Conservation (phyloP, 345 rosid genomes). For the Euphorbia lathyris region DNA sequence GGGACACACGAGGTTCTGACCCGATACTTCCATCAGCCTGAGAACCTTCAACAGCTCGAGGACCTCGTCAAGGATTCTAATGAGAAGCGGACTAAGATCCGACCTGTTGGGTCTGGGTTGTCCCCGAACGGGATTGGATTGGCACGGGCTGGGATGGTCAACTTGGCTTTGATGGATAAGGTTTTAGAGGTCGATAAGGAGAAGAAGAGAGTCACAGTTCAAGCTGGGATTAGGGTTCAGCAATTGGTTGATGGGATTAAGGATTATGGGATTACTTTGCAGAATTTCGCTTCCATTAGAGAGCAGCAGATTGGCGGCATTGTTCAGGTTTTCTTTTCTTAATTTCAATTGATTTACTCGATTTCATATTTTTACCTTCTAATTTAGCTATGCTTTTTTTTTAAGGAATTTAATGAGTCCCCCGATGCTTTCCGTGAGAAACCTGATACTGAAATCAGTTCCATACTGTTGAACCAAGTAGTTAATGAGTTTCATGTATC, state of each 20-base stretch:
- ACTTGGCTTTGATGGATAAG: slow-evolving; percentile 75
- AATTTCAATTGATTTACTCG: background rate
- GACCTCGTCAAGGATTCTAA: slow-evolving; percentile 54
- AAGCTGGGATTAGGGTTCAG: slow-evolving; percentile 93
- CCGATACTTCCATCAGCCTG: slow-evolving; percentile 80
- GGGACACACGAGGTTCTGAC: slow-evolving; percentile 99
- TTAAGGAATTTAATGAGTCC: background rate
- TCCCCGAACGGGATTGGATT: slow-evolving; percentile 92
- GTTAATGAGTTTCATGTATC: background rate
- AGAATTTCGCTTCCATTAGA: slow-evolving; percentile 92
- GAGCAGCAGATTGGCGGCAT: slow-evolving; percentile 99
- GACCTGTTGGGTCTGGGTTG: slow-evolving; percentile 91
- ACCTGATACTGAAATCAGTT: background rate
- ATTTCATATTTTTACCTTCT: background rate
- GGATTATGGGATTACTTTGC: slow-evolving; percentile 75
- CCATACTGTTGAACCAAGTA: too few species aligned
- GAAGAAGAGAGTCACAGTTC: slow-evolving; percentile 74
- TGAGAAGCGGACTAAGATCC: slow-evolving; percentile 55
- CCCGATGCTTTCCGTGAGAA: too few species aligned
- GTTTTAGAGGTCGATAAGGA: slow-evolving; percentile 79
- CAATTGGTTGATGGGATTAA: slow-evolving; percentile 80
- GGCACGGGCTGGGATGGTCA: slow-evolving; percentile 89
- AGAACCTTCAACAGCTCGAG: slow-evolving; percentile 62
- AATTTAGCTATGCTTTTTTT: background rate
- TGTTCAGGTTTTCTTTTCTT: slow-evolving; percentile 57